These are phyloP conservation scores for Straminergon stramineum DNA, from an alignment of 225 moss, liverwort and hornwort species.

Conservation along the genomic window DNA sequence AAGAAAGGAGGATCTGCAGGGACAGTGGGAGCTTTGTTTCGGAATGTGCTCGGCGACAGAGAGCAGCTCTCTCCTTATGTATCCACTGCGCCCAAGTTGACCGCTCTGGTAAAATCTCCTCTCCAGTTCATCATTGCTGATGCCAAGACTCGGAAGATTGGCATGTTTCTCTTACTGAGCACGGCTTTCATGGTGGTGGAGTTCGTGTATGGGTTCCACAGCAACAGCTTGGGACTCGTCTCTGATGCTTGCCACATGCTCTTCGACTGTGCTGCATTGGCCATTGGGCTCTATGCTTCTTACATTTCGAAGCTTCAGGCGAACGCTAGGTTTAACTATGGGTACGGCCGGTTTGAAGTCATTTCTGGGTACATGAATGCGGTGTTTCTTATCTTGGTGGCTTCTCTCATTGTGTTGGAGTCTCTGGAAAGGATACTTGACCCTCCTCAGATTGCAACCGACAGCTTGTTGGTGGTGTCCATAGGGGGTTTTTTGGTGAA, in stretches of 20 bases:
- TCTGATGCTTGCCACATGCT: conserved; percentile 99
- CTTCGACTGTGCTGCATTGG: conserved; percentile 90
- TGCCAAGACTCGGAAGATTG: conserved; percentile 68
- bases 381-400: conserved; percentile 81
- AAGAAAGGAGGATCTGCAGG: conserved; percentile 33
- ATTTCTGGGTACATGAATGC: conserved; percentile 86
- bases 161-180: conserved; percentile 78
- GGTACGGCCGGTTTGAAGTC: conserved; percentile 90
- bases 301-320: conserved; percentile 83
- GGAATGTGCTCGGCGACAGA: conserved; percentile 35
- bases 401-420: conserved; percentile 92
- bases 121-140: conserved; percentile 67
- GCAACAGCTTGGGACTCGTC: conserved; percentile 92
- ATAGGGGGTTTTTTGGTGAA: conserved; percentile 79
- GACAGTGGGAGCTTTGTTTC: conserved; percentile 41
- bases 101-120: conserved; percentile 55
- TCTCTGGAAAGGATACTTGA: conserved; percentile 84
- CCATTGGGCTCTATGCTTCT: conserved; percentile 98
- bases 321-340: conserved; percentile 70
- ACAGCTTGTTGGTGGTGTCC: conserved; percentile 77
- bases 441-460: conserved; percentile 86
- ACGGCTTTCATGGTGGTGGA: conserved; percentile 93
- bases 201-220: conserved; percentile 87
- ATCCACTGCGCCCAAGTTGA: conserved; percentile 23
- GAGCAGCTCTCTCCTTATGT: conserved; percentile 12